A percentile compares a stretch with the other conserved stretches of the same genome.
Evolutionary conservation across 2,329 filamentous ascomycete genomes (phyloP).

Genomic region (Akanthomyces lecanii): DNA sequence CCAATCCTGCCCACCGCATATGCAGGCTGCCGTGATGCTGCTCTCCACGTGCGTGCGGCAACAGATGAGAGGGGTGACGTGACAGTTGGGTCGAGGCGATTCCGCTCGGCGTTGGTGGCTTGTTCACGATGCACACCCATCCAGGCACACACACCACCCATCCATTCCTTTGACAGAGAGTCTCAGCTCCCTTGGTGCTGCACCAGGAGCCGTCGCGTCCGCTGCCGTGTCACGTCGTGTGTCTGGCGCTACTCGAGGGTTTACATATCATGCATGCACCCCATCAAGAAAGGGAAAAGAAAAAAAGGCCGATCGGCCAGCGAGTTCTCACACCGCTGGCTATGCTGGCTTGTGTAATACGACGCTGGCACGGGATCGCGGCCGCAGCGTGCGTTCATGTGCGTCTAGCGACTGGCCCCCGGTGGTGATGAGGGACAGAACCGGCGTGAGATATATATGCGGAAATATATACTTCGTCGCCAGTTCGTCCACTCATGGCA

Average conservation of each 20-base stretch:
- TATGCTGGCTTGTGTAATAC: background rate
- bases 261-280: background rate
- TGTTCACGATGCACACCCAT: constrained; percentile 2
- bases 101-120: background rate
- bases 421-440: background rate
- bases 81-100: background rate
- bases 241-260: background rate
- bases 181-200: background rate
- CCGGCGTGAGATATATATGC: background rate
- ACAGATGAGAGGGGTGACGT: background rate
- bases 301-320: background rate
- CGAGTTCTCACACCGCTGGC: background rate
- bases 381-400: background rate
- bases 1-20: background rate
- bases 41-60: background rate
- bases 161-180: background rate
- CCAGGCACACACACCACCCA: background rate
- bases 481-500: background rate
- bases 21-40: background rate
- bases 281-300: background rate
- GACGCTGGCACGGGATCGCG: constrained; percentile 9
- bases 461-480: too few species aligned
- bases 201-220: too few species aligned
- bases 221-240: constrained; percentile 7
- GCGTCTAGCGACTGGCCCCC: background rate